Percentiles rank a stretch among this genome's conserved stretches.
Conservation (phyloP, 495 filamentous ascomycete genomes). For the Penicillium lagena region DNA sequence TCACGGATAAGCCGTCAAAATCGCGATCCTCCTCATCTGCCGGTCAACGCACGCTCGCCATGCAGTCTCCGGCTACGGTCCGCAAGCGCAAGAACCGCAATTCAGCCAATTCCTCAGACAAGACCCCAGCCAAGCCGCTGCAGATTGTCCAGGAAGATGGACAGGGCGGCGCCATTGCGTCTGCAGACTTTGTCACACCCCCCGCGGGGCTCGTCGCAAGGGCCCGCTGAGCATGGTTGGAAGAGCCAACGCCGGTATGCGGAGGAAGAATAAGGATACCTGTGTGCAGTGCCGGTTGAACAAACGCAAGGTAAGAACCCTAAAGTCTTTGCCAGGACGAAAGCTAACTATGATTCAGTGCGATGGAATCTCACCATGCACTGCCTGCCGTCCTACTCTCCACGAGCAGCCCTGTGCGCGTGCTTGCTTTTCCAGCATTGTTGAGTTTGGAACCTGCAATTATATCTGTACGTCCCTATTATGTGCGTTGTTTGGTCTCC, state of each 20-base stretch:
- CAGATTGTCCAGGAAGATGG: conserved; percentile 46
- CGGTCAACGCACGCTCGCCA: conserved; percentile 25
- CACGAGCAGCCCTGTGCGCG: conserved; percentile 43
- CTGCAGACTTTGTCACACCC: conserved; percentile 42
- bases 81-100: conserved; percentile 39
- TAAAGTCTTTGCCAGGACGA: background rate
- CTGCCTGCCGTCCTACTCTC: conserved; percentile 40
- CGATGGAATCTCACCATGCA: conserved; percentile 42
- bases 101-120: conserved; percentile 22
- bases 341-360: conserved; percentile 24
- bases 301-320: conserved; percentile 37
- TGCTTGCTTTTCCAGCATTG: conserved; percentile 43
- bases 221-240: conserved; percentile 39
- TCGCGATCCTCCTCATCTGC: conserved; percentile 19
- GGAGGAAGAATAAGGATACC: conserved; percentile 44
- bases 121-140: conserved; percentile 27
- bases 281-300: conserved; percentile 44
- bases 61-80: conserved; percentile 30
- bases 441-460: conserved; percentile 46
- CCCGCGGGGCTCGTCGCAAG: conserved; percentile 43
- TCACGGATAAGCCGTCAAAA: conserved; percentile 20
- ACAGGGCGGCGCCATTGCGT: conserved; percentile 39
- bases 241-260: conserved; percentile 38
- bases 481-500: background rate
- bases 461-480: conserved; percentile 36